A percentile compares a stretch with the other conserved stretches of the same genome.
These are phyloP conservation scores for Rhizoctonia solani DNA, from an alignment of 1,284 basidiomycete genomes.

Conservation along the genomic window DNA sequence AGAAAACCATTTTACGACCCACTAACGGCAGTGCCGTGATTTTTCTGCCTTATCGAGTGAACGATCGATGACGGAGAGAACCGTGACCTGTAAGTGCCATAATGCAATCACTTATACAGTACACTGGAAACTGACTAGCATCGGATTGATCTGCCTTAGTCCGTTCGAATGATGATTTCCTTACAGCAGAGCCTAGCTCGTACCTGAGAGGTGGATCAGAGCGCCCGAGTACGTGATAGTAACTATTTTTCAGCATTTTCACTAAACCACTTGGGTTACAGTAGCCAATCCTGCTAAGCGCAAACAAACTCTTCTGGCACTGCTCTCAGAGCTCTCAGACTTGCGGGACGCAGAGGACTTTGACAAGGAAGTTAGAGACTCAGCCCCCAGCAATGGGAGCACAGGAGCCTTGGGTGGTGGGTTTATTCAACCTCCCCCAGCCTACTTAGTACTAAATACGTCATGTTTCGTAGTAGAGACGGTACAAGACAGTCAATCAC, in stretches of 20 bases:
- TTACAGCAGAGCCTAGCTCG: slow-evolving; percentile 15
- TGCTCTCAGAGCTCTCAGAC: slow-evolving; percentile 14
- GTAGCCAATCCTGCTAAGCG: slow-evolving; percentile 19
- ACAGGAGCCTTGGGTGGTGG: neutral
- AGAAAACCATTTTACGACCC: slow-evolving; percentile 32
- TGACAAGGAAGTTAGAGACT: slow-evolving; percentile 16
- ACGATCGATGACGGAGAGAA: slow-evolving; percentile 25
- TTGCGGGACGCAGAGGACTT: slow-evolving; percentile 4
- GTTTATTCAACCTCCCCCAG: neutral
- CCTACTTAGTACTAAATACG: neutral
- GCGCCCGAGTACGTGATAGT: slow-evolving; percentile 9
- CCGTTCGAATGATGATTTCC: neutral
- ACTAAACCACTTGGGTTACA: neutral
- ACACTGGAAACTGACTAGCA: neutral
- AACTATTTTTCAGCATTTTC: neutral
- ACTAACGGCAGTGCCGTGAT: slow-evolving; percentile 33
- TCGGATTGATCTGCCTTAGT: neutral
- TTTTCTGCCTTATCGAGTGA: slow-evolving; percentile 7
- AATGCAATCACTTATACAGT: too few species aligned
- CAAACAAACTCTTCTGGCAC: slow-evolving; percentile 28
- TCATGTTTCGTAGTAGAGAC: neutral
- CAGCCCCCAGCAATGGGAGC: neutral
- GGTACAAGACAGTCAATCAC: slow-evolving; percentile 9
- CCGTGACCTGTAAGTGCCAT: slow-evolving; percentile 23
- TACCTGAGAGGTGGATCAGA: neutral